A percentile compares a stretch with the other conserved stretches of the same genome.
These are phyloP conservation scores for Corylus heterophylla DNA, from an alignment of 306 rosid species.

Conservation along the genomic window DNA sequence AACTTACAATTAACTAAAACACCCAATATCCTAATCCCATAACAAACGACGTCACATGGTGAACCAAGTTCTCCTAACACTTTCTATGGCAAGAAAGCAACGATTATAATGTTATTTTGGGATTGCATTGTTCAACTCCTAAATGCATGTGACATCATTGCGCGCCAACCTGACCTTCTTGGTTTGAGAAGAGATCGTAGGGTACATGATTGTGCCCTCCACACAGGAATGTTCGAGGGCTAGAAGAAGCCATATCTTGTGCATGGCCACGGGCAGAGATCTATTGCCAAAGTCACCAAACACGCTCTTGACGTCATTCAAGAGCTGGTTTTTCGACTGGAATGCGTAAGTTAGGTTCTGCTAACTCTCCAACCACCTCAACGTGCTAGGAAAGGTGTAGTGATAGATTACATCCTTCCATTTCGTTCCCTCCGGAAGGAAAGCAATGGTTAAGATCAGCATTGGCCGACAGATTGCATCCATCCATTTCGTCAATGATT, in stretches of 20 bases:
- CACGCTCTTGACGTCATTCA: slow-evolving; percentile 39
- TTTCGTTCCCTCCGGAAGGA: too few species aligned
- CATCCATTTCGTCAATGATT: too few species aligned
- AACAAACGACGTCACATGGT: too few species aligned
- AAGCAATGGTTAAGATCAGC: too few species aligned
- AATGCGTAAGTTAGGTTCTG: slow-evolving; percentile 61
- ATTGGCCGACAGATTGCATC: too few species aligned
- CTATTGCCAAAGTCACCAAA: slow-evolving; percentile 57
- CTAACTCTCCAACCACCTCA: slow-evolving; percentile 60
- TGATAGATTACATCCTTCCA: slow-evolving; percentile 32
- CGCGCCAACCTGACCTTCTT: slow-evolving; percentile 52
- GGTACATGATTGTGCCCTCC: slow-evolving; percentile 77
- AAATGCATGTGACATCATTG: slow-evolving; percentile 73
- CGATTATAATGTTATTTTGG: slow-evolving; percentile 20
- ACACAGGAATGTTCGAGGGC: slow-evolving; percentile 84
- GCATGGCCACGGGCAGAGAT: slow-evolving; percentile 69
- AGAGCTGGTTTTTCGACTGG: slow-evolving; percentile 39
- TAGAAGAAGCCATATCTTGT: slow-evolving; percentile 74
- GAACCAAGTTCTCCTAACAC: too few species aligned
- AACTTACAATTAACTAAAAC: too few species aligned
- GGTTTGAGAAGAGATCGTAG: slow-evolving; percentile 61
- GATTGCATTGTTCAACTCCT: slow-evolving; percentile 58
- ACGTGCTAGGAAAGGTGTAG: slow-evolving; percentile 49
- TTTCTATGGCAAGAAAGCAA: too few species aligned
- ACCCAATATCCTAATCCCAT: too few species aligned